These are phyloP conservation scores for Sporothrix brunneoviolacea DNA, from an alignment of 2,329 filamentous ascomycete genomes.

Conservation along the genomic window DNA sequence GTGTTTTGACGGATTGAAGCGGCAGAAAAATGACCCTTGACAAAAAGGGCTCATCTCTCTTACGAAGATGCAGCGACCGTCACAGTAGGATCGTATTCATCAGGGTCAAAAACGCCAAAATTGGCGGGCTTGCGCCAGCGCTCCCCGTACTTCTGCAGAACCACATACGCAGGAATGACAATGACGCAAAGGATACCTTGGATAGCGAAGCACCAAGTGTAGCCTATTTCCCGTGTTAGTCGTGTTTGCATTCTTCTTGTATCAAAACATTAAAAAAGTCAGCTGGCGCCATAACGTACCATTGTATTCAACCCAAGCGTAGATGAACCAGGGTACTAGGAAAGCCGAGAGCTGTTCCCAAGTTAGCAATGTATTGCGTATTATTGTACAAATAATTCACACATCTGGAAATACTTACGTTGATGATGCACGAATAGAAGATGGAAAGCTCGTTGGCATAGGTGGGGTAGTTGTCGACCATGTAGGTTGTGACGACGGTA, in stretches of 20 bases:
- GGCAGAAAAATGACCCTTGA: too few relatives aligned
- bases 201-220: slow-evolving; percentile 43
- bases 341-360: slow-evolving; percentile 34
- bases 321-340: slow-evolving; percentile 41
- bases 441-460: slow-evolving; percentile 48
- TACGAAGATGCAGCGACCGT: too few relatives aligned
- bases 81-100: slow-evolving; percentile 4
- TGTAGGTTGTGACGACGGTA: slow-evolving; percentile 37
- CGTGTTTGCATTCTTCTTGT: too few relatives aligned
- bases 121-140: slow-evolving; percentile 1
- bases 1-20: too few relatives aligned
- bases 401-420: slow-evolving; percentile 23
- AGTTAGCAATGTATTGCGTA: too few relatives aligned
- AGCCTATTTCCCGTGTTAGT: too few relatives aligned
- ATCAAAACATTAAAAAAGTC: too few relatives aligned
- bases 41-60: too few relatives aligned
- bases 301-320: slow-evolving; percentile 36
- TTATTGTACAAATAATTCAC: too few relatives aligned
- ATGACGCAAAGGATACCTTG: slow-evolving; percentile 37
- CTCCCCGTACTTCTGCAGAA: slow-evolving; percentile 8
- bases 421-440: slow-evolving; percentile 49
- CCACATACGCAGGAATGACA: slow-evolving; percentile 9
- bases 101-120: slow-evolving; percentile 3
- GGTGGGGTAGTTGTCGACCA: slow-evolving; percentile 32
- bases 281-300: too few relatives aligned